Percentiles rank a stretch among this genome's conserved stretches.
These are phyloP conservation scores for Clohesyomyces aquaticus DNA, from an alignment of 495 filamentous ascomycete genomes.

Conservation along the genomic window DNA sequence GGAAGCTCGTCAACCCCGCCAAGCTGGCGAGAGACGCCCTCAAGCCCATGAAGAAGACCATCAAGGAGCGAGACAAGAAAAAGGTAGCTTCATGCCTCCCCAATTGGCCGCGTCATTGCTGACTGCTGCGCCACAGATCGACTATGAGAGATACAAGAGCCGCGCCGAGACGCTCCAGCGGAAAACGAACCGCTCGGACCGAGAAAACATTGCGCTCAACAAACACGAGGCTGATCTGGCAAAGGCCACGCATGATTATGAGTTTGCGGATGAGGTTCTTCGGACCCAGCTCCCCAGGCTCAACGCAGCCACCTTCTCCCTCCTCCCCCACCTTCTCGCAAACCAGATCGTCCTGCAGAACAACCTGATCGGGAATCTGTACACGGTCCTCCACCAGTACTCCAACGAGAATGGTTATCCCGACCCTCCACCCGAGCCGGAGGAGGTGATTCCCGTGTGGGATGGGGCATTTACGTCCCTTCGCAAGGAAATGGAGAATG, in stretches of 20 bases:
- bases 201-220: constrained; percentile 74
- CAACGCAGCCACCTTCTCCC: constrained; percentile 71
- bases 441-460: constrained; percentile 73
- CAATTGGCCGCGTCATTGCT: constrained; percentile 27
- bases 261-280: constrained; percentile 79
- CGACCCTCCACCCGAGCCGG: constrained; percentile 72
- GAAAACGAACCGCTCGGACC: constrained; percentile 71
- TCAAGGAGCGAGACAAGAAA: constrained; percentile 89
- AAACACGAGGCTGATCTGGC: constrained; percentile 81
- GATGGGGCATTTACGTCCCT: constrained; percentile 65
- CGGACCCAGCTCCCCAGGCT: constrained; percentile 75
- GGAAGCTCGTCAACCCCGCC: constrained; percentile 72
- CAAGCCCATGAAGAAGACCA: constrained; percentile 80
- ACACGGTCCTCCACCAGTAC: constrained; percentile 80
- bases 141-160: constrained; percentile 81
- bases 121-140: constrained; percentile 54
- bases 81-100: constrained; percentile 56
- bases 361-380: constrained; percentile 78
- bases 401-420: constrained; percentile 72
- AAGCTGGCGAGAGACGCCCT: constrained; percentile 71
- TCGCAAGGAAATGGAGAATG: constrained; percentile 71
- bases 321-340: constrained; percentile 76
- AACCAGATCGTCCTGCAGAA: constrained; percentile 82
- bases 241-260: constrained; percentile 74
- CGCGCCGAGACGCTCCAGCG: constrained; percentile 70